Base-by-base conservation (phyloP, 208 protist species). In the Crithidia expoeki region DNA sequence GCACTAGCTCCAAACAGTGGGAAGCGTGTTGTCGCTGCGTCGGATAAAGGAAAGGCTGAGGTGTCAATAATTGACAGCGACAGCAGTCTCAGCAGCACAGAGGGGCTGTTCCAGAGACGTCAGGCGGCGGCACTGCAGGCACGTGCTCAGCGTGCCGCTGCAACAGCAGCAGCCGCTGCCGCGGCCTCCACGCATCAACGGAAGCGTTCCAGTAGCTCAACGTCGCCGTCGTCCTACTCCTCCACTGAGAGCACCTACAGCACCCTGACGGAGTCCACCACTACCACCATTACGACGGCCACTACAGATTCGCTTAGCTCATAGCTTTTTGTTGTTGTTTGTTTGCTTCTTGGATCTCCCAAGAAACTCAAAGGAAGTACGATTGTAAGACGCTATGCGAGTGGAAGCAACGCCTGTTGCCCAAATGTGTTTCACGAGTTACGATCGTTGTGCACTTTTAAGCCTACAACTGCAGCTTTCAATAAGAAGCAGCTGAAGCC, bases 41-140 rank as follows among this genome's bases (percentile, higher is more conserved):
- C 42, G 30, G 19, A 19, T 23, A 23, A 64, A 53, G 34, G 6
- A 9, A 25, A 28, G 30, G 30, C 42, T 9, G 7, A 38, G 32
- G 56, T 58, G 30, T 70, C 44, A 3, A 58, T 30, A 21, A 23
- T 38, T 46, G 21, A 62, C 47, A 74, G 56, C 40, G 64, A 59
- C 50, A 74, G 57, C 42, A 79, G 52, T 25, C 50, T 67, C 32
- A 86, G 81, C 64, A 86, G 81, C 52, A 83, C 76, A 1, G 76
- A 71, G 27, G 67, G 67, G 0, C 62, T 86, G 19, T 83, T 83
- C 58, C 79, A 70, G 51, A 19, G 68, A 30, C 61, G 76, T 2
- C 65, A 76, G 34, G 56, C 62, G 6, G 81, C 73, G 2, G 76
- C 81, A 28, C 28, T 82, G 38, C 53, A 68, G 44, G 65, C 52